Percentiles rank a stretch among this genome's conserved stretches.
These are phyloP conservation scores for Lonicera japonica DNA, from an alignment of 129 eudicot species.

Conservation along the genomic window DNA sequence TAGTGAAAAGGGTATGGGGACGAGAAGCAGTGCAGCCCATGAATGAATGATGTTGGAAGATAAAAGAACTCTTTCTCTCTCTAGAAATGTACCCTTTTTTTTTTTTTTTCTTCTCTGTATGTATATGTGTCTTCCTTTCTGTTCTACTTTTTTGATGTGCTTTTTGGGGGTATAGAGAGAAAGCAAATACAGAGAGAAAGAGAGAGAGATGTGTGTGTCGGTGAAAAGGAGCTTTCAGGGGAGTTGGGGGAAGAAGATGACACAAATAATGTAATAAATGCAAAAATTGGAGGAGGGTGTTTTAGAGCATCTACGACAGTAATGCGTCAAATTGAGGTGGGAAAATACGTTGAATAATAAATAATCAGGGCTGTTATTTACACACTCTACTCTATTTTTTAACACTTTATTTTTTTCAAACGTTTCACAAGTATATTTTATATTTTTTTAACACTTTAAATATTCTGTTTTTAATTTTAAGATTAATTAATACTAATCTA, in stretches of 20 bases:
- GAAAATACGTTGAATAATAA: too few species aligned
- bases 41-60: background rate
- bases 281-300: too few species aligned
- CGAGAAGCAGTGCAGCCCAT: conserved; percentile 98
- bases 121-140: background rate
- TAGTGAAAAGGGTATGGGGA: conserved; percentile 27
- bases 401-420: too few species aligned
- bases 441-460: too few species aligned
- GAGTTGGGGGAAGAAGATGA: background rate
- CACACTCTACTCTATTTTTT: too few species aligned
- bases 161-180: background rate
- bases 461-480: too few species aligned
- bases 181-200: background rate
- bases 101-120: background rate
- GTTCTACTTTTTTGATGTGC: background rate
- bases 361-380: too few species aligned
- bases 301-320: too few species aligned
- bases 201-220: background rate
- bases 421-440: too few species aligned
- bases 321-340: too few species aligned
- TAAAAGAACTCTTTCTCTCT: background rate
- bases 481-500: too few species aligned
- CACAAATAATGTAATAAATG: too few species aligned
- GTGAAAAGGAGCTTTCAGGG: background rate
- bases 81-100: background rate